Evolutionary conservation across 805 yeast genomes (phyloP), one percentile per base, ranked within the genome.

Genomic region (Ogataea populi-albae): DNA sequence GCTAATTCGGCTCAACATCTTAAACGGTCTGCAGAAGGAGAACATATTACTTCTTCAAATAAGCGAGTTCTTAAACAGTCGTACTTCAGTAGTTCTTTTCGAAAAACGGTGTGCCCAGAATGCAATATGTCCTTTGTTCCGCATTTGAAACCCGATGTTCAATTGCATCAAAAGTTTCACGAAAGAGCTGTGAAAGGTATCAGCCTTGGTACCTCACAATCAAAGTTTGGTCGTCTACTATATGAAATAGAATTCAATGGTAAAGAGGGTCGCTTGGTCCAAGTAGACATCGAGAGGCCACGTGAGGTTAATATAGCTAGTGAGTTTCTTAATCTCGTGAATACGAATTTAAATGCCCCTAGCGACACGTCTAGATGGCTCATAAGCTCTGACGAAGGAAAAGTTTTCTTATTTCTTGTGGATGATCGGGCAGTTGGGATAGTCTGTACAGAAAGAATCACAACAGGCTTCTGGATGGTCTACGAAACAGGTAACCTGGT

Each of bases 261-360:
- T 17, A 25, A 27, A 3, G 31, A 32, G 10, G 48, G 46, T 6
- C 29, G 37, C 7, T 56, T 73, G 5, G 59, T 65, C 0, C 64
- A 64, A 47, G 57, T 70, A 3, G 50, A 66, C 34, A 49, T 62
- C 0, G 45, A 46, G 1, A 56, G 46, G n/a, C 34, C 35, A 6
- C 46, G 50, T 11, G 73, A 66, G 37, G 62, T 53, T 1, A 43
- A 46, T 7, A 61, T 67, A 1, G 55, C 67, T 1, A 32, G 59
- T 23, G 69, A 67, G 19, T 50, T 79, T 4, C 53, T 83, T 39
- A 59, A 62, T 1, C 59, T 79, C 52, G 84, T 75, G 6, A 81
- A 83, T 51, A 64, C 59, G 5, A 83, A 76, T 43, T 59, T 83
- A 31, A 73, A 69, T 55, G 87, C 89, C 0, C 81, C 78, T 5